A percentile compares a stretch with the other conserved stretches of the same genome.
Conservation (phyloP, 108 stramenopile genomes). For the Cyclostephanos invisitatus region DNA sequence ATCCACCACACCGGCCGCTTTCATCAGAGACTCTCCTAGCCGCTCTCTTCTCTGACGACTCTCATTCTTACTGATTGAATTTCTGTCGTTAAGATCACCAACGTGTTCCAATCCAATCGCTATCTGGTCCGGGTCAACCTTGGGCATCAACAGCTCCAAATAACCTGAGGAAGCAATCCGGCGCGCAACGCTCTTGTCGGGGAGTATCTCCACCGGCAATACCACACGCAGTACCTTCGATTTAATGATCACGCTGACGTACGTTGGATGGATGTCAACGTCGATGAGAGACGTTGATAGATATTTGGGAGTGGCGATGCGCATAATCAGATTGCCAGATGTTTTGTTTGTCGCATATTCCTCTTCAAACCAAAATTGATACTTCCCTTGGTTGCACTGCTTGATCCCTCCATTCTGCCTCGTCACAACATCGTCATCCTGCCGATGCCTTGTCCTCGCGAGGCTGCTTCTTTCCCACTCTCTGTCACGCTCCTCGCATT, state of each 20-base stretch:
- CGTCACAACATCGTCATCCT: background rate
- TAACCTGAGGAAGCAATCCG: slow-evolving; percentile 76
- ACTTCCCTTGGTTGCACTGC: slow-evolving; percentile 76
- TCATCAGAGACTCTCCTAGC: slow-evolving; percentile 29
- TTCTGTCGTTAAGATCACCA: slow-evolving; percentile 10
- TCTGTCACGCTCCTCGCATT: slow-evolving; percentile 22
- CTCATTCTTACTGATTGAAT: slow-evolving; percentile 14
- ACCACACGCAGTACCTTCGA: slow-evolving; percentile 69
- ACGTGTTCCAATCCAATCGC: slow-evolving; percentile 31
- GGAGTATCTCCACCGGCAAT: slow-evolving; percentile 70
- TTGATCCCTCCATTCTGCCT: slow-evolving; percentile 33
- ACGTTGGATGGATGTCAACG: slow-evolving; percentile 84
- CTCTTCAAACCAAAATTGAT: slow-evolving; percentile 75
- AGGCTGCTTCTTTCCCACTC: background rate
- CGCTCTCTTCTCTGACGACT: slow-evolving; percentile 38
- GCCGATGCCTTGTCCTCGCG: background rate
- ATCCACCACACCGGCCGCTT: slow-evolving; percentile 27
- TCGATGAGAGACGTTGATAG: slow-evolving; percentile 82
- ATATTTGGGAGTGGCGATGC: slow-evolving; percentile 61
- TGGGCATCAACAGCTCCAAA: slow-evolving; percentile 83
- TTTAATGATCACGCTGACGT: slow-evolving; percentile 82
- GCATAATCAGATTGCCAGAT: slow-evolving; percentile 49
- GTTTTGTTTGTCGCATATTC: slow-evolving; percentile 19
- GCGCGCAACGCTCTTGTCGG: slow-evolving; percentile 51
- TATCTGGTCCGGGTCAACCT: slow-evolving; percentile 48